A percentile compares a stretch with the other conserved stretches of the same genome.
Evolutionary conservation across 2,329 filamentous ascomycete genomes (phyloP).

Genomic region (Fusarium udum): DNA sequence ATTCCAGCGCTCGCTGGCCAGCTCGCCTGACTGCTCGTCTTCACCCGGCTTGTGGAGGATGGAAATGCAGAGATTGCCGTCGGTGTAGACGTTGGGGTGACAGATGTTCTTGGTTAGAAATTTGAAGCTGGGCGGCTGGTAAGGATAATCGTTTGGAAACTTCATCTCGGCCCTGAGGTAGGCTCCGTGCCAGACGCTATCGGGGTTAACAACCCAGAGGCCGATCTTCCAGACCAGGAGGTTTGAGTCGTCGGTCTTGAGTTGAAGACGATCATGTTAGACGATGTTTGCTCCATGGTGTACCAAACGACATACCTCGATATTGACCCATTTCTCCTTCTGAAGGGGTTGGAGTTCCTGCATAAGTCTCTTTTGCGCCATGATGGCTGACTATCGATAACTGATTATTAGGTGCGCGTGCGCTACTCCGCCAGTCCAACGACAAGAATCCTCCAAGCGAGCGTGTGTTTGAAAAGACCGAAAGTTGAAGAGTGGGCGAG

Average conservation of each 20-base stretch:
- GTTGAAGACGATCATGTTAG: slow-evolving; percentile 48
- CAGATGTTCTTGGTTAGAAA: slow-evolving; percentile 79
- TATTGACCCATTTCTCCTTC: slow-evolving; percentile 93
- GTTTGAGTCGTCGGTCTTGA: slow-evolving; percentile 79
- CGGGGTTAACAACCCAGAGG: slow-evolving; percentile 90
- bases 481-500: background rate
- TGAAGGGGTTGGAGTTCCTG: slow-evolving; percentile 83
- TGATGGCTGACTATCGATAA: slow-evolving; percentile 37
- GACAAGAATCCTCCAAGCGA: slow-evolving; percentile 6
- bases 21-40: slow-evolving; percentile 90
- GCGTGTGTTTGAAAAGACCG: background rate
- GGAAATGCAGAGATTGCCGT: slow-evolving; percentile 93
- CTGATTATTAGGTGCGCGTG: background rate
- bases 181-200: slow-evolving; percentile 90
- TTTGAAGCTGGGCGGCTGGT: slow-evolving; percentile 86
- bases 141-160: slow-evolving; percentile 90
- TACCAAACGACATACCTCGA: slow-evolving; percentile 70
- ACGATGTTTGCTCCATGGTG: background rate
- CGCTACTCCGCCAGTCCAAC: background rate
- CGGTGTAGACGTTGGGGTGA: slow-evolving; percentile 93
- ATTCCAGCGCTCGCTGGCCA: slow-evolving; percentile 91
- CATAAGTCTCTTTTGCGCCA: slow-evolving; percentile 81
- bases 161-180: slow-evolving; percentile 92
- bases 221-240: slow-evolving; percentile 89
- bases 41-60: slow-evolving; percentile 94